Percentiles rank a stretch among this genome's conserved stretches.
Evolutionary conservation across 257 asterid species (phyloP).

Genomic region (Solanum rostratum): DNA sequence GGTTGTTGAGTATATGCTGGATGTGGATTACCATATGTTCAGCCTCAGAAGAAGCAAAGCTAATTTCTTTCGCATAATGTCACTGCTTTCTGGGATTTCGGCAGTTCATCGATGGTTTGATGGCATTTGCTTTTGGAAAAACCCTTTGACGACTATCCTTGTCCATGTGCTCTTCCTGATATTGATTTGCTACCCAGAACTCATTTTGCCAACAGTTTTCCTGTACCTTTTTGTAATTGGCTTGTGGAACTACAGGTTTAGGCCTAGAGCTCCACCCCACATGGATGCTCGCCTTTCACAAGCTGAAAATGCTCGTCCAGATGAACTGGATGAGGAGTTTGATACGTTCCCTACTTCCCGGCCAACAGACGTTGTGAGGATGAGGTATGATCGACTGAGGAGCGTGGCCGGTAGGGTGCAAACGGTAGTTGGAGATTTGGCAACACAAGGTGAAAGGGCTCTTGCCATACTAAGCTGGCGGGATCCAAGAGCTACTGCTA

Average conservation of each 20-base stretch:
- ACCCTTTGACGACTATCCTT: constrained; percentile 69
- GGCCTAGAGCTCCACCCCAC: constrained; percentile 76
- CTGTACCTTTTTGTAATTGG: constrained; percentile 86
- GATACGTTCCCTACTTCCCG: constrained; percentile 60
- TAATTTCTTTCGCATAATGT: constrained; percentile 61
- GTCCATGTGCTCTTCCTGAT: constrained; percentile 67
- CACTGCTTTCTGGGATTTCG: constrained; percentile 40
- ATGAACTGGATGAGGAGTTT: constrained; percentile 78
- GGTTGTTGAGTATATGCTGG: constrained; percentile 75
- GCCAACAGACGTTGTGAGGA: constrained; percentile 33
- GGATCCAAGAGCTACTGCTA: constrained; percentile 85
- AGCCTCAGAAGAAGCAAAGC: constrained; percentile 92
- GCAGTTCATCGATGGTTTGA: constrained; percentile 45
- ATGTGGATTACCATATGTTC: constrained; percentile 64
- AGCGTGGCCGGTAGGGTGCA: constrained; percentile 77
- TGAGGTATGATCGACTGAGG: constrained; percentile 66
- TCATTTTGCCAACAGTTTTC: constrained; percentile 73
- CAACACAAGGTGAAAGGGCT: constrained; percentile 79
- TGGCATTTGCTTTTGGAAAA: constrained; percentile 64
- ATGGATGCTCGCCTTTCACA: constrained; percentile 85
- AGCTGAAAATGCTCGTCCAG: constrained; percentile 52
- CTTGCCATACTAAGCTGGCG: constrained; percentile 82
- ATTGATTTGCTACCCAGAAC: constrained; percentile 71
- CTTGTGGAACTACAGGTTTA: constrained; percentile 61
- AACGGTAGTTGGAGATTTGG: constrained; percentile 68